These are phyloP conservation scores for Paracorniculantispora psalliotae DNA, from an alignment of 2,329 filamentous ascomycete species.

Conservation along the genomic window DNA sequence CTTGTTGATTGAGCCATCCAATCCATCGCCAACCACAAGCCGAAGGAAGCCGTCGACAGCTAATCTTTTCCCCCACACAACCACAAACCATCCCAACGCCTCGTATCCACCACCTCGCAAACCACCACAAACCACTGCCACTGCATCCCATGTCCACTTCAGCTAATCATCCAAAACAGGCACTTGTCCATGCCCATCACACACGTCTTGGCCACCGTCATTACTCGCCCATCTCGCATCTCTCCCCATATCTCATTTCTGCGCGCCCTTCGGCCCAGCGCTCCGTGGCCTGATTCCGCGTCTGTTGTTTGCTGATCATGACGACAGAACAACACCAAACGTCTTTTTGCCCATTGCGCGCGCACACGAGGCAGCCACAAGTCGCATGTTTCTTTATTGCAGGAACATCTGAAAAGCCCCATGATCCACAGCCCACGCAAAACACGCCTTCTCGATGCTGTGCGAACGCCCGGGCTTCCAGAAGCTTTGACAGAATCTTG, in stretches of 20 bases:
- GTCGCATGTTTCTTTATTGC: background rate
- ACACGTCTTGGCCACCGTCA: background rate
- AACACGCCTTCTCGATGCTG: background rate
- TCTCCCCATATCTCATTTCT: too few relatives aligned
- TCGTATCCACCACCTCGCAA: slow-evolving; percentile 15
- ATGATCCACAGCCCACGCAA: background rate
- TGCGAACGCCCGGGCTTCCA: background rate
- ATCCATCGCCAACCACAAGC: background rate
- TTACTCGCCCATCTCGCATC: background rate
- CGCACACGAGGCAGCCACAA: too few relatives aligned
- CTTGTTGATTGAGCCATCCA: too few relatives aligned
- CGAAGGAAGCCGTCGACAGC: slow-evolving; percentile 1
- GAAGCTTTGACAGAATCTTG: background rate
- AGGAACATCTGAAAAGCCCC: too few relatives aligned
- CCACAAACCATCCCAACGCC: slow-evolving; percentile 6
- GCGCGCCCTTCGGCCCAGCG: background rate
- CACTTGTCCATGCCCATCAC: background rate
- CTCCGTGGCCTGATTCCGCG: background rate
- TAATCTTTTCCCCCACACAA: background rate
- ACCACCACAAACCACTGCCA: slow-evolving; percentile 18
- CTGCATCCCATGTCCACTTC: slow-evolving; percentile 1
- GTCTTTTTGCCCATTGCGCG: too few relatives aligned
- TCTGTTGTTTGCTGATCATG: background rate
- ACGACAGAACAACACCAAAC: background rate
- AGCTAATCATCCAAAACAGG: too few relatives aligned